Base-by-base conservation (phyloP, 768 basidiomycete genomes). In the Pilatotrama ljubarskyi region DNA sequence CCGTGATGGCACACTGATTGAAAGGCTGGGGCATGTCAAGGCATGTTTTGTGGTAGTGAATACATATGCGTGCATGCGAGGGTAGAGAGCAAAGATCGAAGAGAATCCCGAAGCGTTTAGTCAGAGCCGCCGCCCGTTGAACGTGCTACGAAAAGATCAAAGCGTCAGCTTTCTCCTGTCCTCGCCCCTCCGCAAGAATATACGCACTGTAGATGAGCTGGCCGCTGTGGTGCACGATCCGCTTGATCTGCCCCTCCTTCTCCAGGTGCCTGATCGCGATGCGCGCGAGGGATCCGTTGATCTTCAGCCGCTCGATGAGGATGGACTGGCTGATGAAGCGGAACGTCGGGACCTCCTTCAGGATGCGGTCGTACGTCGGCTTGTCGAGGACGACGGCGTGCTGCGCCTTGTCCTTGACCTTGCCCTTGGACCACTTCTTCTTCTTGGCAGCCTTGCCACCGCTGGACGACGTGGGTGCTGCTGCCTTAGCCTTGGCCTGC, bases 361-460 rank as follows among this genome's bases (percentile, higher is more conserved):
- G 75, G 82, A 97, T 94, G 72, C 92, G 91, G 80, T 95, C 93
- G 78, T 77, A 96, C 68, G 89, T 91, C 55, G 87, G 67, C 83
- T 98, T 96, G 84, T 98, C 96, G 72, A 96, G 87, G 68, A 87
- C 81, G 77, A 98, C 95, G 69, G 93, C 84, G 85, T 98, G 95
- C 73, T 92, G 88, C 72, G 96, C 93, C 88, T 98, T 99, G 82
- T 99, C 97, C 90, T 99, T 99, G 77, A 99, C 97, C 82, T 98
- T 98, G 75, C 97, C 97, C 85, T 98, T 98, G 69, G 93, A 97
- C 95, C 95, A 98, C 86, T 98, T 98, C 93, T 98, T 98, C 86
- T 98, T 98, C 86, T 98, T 98, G 64, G 91, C 93, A 72, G 90
- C 79, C 76, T 94, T 94, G 74, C 91, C 89, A 66, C 90, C 88